Conservation (phyloP, 352 stramenopile species). For the Phytophthora sansomeana region DNA sequence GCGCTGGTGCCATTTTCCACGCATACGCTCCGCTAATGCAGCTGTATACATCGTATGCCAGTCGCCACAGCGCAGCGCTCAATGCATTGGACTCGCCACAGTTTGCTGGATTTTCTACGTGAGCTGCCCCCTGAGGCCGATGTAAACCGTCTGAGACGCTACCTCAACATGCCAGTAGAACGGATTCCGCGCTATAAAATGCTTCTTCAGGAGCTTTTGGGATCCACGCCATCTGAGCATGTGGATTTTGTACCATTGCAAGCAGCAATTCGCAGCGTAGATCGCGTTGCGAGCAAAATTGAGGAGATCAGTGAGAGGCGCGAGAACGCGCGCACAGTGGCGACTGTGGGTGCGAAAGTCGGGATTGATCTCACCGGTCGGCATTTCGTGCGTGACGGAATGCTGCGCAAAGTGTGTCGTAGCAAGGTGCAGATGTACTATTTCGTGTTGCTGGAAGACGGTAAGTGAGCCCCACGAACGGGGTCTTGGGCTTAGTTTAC, state of each 20-base stretch:
- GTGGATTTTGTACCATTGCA: conserved; percentile 79
- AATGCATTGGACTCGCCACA: conserved; percentile 77
- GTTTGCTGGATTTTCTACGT: conserved; percentile 75
- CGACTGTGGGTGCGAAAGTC: conserved; percentile 68
- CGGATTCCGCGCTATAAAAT: conserved; percentile 88
- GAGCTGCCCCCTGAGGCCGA: conserved; percentile 75
- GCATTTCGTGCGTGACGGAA: conserved; percentile 79
- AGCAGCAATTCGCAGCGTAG: conserved; percentile 74
- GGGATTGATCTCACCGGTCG: conserved; percentile 70
- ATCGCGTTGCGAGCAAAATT: conserved; percentile 80
- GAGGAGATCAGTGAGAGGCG: conserved; percentile 82
- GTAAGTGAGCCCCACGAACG: conserved; percentile 43
- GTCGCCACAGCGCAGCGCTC: conserved; percentile 75
- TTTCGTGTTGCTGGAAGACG: conserved; percentile 84
- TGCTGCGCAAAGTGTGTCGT: conserved; percentile 87
- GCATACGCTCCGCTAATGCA: conserved; percentile 87
- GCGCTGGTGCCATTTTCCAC: conserved; percentile 83
- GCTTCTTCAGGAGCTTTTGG: conserved; percentile 81
- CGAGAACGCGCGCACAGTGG: conserved; percentile 72
- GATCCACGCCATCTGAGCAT: conserved; percentile 69
- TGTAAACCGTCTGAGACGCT: conserved; percentile 67
- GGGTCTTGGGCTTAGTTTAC: neutral
- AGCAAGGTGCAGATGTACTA: conserved; percentile 88
- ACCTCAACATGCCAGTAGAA: conserved; percentile 91
- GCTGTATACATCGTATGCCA: conserved; percentile 88